phyloP scores from a whole-genome alignment of 1,284 basidiomycete species.

The Mycena citricolor region DNA sequence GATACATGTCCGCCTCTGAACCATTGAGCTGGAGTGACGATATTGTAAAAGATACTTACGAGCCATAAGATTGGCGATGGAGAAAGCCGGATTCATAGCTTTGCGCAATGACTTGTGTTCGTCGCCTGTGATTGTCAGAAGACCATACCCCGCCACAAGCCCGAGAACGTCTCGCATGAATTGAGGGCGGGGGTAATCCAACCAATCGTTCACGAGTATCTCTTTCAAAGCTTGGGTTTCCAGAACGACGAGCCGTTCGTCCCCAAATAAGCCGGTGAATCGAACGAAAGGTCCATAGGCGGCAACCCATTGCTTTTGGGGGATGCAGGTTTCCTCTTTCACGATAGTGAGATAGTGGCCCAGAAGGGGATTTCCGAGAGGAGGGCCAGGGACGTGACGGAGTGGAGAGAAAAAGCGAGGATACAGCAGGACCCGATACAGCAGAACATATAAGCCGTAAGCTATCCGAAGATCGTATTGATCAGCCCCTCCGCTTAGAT shows the following conservation, averaged over 20 bases:
- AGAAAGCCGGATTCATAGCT: conserved; percentile 52
- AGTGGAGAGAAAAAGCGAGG: conserved; percentile 44
- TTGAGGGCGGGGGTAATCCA: conserved; percentile 44
- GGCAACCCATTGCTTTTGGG: conserved; percentile 47
- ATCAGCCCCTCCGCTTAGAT: too few relatives aligned
- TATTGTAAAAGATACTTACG: conserved; percentile 36
- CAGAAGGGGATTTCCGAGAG: conserved; percentile 35
- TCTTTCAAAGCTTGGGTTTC: conserved; percentile 43
- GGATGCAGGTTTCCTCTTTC: conserved; percentile 42
- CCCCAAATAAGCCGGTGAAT: conserved; percentile 43
- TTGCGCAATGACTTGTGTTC: conserved; percentile 50
- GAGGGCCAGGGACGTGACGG: conserved; percentile 43
- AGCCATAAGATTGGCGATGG: conserved; percentile 43
- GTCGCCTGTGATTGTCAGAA: conserved; percentile 47
- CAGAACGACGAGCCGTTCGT: conserved; percentile 45
- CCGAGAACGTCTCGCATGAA: conserved; percentile 44
- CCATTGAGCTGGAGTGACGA: too few relatives aligned
- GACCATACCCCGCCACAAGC: conserved; percentile 43
- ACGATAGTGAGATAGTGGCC: conserved; percentile 42
- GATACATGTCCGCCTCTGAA: conserved; percentile 50
- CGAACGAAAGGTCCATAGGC: conserved; percentile 43
- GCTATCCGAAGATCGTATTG: too few relatives aligned
- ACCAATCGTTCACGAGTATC: conserved; percentile 45
- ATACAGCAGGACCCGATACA: conserved; percentile 35
- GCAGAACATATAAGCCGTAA: conserved; percentile 18